Evolutionary conservation across 768 basidiomycete genomes (phyloP).

Genomic region (Lactarius evosmus): DNA sequence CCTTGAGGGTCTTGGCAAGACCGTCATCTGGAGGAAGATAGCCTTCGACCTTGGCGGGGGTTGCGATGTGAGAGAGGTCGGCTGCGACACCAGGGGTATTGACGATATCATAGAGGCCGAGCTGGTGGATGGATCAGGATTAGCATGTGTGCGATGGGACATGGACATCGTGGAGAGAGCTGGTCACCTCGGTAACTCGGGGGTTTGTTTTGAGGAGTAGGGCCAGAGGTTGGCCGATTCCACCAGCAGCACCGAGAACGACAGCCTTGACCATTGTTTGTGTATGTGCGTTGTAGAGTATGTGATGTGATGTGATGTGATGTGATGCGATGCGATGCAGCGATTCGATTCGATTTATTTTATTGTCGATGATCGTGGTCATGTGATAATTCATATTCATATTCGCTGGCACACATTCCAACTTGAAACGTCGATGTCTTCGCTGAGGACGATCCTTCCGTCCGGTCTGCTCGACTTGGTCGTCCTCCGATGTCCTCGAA

Average conservation of each 20-base stretch:
- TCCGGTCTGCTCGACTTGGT: background rate
- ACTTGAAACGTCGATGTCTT: background rate
- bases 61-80: constrained; percentile 92
- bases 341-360: too few species aligned
- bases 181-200: constrained; percentile 65
- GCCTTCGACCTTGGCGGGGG: constrained; percentile 81
- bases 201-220: constrained; percentile 88
- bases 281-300: too few species aligned
- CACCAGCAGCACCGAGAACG: constrained; percentile 96
- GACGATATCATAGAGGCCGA: constrained; percentile 93
- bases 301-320: too few species aligned
- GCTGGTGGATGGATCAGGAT: constrained; percentile 40
- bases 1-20: constrained; percentile 75
- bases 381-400: constrained; percentile 1
- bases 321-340: too few species aligned
- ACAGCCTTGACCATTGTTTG: constrained; percentile 70
- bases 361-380: too few species aligned
- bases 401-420: background rate
- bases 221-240: constrained; percentile 95
- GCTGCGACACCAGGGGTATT: constrained; percentile 96
- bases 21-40: constrained; percentile 77
- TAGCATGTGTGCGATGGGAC: background rate
- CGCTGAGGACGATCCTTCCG: background rate
- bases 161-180: background rate
- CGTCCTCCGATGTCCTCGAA: background rate